Percentiles rank a stretch among this genome's conserved stretches.
phyloP scores from a whole-genome alignment of 768 basidiomycete genomes.

The Pulveroboletus sp. region DNA sequence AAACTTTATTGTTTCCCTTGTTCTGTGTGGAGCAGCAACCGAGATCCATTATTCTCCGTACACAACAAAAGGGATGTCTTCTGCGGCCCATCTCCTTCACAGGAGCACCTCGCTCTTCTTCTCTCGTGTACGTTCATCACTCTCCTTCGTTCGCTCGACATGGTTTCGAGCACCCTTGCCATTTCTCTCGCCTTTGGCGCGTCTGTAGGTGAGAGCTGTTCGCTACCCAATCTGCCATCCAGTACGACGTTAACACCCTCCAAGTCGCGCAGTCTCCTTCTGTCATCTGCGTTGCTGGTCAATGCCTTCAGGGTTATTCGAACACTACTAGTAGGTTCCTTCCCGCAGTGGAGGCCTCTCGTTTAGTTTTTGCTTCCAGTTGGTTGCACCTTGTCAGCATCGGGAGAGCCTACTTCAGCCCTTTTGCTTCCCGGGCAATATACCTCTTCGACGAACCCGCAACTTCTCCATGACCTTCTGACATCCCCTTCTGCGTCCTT shows the following conservation, averaged over 20 bases:
- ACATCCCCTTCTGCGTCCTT: slow-evolving; percentile 60
- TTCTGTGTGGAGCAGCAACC: slow-evolving; percentile 21
- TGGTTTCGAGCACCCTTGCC: slow-evolving; percentile 38
- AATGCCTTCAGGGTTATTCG: slow-evolving; percentile 78
- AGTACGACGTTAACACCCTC: not conserved
- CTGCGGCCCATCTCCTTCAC: slow-evolving; percentile 2
- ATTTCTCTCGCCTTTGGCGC: slow-evolving; percentile 34
- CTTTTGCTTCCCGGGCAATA: slow-evolving; percentile 78
- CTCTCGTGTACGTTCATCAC: slow-evolving; percentile 16
- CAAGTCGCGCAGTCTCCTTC: slow-evolving; percentile 54
- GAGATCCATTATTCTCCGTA: slow-evolving; percentile 21
- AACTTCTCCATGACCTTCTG: slow-evolving; percentile 63
- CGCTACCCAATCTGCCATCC: not conserved
- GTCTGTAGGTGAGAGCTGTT: slow-evolving; percentile 34
- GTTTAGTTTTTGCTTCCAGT: slow-evolving; percentile 40
- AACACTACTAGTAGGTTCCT: slow-evolving; percentile 60
- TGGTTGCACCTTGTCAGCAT: slow-evolving; percentile 59
- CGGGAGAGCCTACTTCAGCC: slow-evolving; percentile 47
- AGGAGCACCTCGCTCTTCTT: slow-evolving; percentile 23
- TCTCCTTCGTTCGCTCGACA: slow-evolving; percentile 27
- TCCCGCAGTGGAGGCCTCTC: slow-evolving; percentile 1
- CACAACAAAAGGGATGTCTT: slow-evolving; percentile 28
- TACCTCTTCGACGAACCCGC: slow-evolving; percentile 62
- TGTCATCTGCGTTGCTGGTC: slow-evolving; percentile 82
- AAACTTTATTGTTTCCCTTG: slow-evolving; percentile 29